Evolutionary conservation across 306 rosid genomes (phyloP), one percentile per base, ranked within the genome.

Genomic region (Medicago lupulina): DNA sequence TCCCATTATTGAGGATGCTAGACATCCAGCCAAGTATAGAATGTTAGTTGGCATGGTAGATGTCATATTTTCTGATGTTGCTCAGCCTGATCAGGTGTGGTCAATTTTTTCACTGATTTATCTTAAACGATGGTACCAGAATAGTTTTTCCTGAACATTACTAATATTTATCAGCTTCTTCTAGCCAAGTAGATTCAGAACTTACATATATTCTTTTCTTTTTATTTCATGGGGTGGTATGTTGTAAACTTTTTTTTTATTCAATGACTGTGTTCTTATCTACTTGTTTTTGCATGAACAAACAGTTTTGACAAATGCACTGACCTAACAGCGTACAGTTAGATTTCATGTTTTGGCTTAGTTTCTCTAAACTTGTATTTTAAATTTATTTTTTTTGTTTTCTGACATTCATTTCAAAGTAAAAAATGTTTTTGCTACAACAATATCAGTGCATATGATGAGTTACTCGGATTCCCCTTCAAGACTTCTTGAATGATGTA

Each of bases 21-120:
- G 99, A 36, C 96, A 96, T 85, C 99, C 97, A 9, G 85, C 93
- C 1, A 96, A 90, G 66, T 96, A 96, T 83, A 83, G 97, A 61
- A 90, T 90, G 97, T 80, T 96, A 71, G 93, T 96, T 59, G 97
- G 97, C 59, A 96, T 96, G 97, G 99, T 96, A n/a, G 99, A 58
- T 87, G 97, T 96, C 17, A 85, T 96, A 62, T 96, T 92, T 87
- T 92, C 99, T 43, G 98, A 96, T 86, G 99, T 92, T 82, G 99
- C 99, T 8, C 97, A 95, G 82, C 97, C 97, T 3, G 98, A 95
- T 85, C 98, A 92, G 98, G 98, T 95, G 53, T 79, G 83, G 59
- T 74, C 19, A 25, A 25, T 21, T 2, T 41, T 74, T 74, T 61
- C 8, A 6, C 36, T 23, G 36, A 9, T 36, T 4, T 23, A 12